Evolutionary conservation across 371 early-diverging fungal genomes (phyloP).

Genomic region (Amoeboradix gromovi): DNA sequence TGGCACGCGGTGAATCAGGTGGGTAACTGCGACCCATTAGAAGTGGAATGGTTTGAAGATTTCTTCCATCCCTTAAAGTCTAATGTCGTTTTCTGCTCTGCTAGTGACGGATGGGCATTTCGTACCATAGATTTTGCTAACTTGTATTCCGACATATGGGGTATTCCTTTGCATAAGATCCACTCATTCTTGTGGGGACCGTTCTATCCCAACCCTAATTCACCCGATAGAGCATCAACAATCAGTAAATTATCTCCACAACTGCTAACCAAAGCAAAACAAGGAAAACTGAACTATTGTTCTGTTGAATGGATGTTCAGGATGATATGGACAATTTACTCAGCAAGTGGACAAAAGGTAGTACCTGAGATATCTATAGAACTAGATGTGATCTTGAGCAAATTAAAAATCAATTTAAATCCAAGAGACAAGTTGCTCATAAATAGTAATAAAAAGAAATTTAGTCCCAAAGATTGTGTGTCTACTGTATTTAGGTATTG

Average conservation of each 20-base stretch:
- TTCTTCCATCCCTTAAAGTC: slow-evolving; percentile 79
- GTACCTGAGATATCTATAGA: background rate
- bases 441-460: background rate
- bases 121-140: slow-evolving; percentile 11
- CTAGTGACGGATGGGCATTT: slow-evolving; percentile 95
- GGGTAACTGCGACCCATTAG: background rate
- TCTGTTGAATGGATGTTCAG: background rate
- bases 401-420: background rate
- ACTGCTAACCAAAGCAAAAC: background rate
- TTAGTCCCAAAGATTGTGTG: background rate
- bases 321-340: background rate
- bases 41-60: background rate
- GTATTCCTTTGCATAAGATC: background rate
- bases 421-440: background rate
- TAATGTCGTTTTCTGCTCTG: slow-evolving; percentile 80
- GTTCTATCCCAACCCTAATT: background rate
- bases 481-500: background rate
- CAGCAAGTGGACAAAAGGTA: background rate
- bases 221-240: background rate
- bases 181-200: background rate
- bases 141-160: background rate
- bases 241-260: background rate
- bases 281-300: background rate
- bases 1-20: background rate
- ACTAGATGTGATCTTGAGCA: background rate